Evolutionary conservation across 164 flowering plant species (phyloP), one percentile per base, ranked within the genome.

Genomic region (Protea cynaroides): DNA sequence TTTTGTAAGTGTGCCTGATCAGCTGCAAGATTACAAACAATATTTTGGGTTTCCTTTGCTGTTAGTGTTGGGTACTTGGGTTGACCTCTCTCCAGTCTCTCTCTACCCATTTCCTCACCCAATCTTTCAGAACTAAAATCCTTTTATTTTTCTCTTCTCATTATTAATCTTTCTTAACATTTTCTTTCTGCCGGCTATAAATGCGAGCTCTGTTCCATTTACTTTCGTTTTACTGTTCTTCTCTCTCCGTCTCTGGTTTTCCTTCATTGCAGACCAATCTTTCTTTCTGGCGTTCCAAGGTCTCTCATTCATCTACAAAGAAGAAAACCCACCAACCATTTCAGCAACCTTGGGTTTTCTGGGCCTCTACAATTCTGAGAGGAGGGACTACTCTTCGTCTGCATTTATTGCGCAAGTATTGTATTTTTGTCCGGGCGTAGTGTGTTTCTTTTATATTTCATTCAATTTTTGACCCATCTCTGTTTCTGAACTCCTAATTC

Each of bases 251-350:
- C 66, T 80, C 50, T 68, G 71, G 74, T 29, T 81, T 75, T 81
- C 86, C 84, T 83, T 85, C 87, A 83, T 82, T 88, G 83, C 85
- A 84, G 82, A 80, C 82, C 80, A 83, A 86, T 83, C 83, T 81
- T 82, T 71, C 72, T 80, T 75, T 79, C 70, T 72, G 68, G 74
- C 83, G 74, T 71, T 75, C 67, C 54, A 22, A 71, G 70, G 73
- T 59, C 72, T 65, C 68, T 65, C 64, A 69, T 65, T 64, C 46
- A 57, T 65, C 75, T 72, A 59, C 69, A 63, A 47, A 52, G 61
- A 61, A 71, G 66, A 62, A 66, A 75, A 56, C 66, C 73, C 83
- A 80, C 87, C 85, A 69, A 75, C 74, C 81, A 73, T 67, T 69
- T 76, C 79, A 73, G 79, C 84, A 75, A 76, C 74, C 65, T 72